Conservation (phyloP, 2,329 filamentous ascomycete species). For the Volutella citrinella region DNA sequence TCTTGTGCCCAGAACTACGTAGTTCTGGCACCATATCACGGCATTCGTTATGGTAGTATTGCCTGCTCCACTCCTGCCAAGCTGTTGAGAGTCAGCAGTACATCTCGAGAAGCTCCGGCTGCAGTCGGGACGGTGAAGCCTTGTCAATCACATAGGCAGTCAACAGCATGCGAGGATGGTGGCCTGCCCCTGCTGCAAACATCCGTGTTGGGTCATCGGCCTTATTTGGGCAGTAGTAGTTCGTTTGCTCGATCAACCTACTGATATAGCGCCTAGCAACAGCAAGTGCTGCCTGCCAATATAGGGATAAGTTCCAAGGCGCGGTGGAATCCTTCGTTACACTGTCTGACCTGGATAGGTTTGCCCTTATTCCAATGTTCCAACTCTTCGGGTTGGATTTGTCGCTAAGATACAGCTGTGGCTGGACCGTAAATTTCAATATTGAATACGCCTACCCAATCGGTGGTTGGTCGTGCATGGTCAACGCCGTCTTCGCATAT, state of each 20-base stretch:
- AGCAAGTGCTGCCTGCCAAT: conserved; percentile 1
- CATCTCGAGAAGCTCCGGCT: conserved; percentile 5
- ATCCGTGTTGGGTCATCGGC: conserved; percentile 1
- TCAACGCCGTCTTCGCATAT: too few species aligned
- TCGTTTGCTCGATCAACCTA: background rate
- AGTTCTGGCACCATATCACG: background rate
- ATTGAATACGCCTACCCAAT: too few species aligned
- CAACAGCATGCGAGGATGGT: conserved; percentile 1
- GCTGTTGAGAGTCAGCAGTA: conserved; percentile 1
- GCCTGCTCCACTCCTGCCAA: conserved; percentile 2
- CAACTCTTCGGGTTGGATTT: too few species aligned
- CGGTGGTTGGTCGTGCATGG: too few species aligned
- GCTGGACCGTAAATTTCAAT: too few species aligned
- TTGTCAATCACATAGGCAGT: conserved; percentile 2
- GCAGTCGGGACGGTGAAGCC: conserved; percentile 1
- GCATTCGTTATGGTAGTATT: conserved; percentile 1
- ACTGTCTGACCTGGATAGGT: too few species aligned
- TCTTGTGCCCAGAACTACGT: background rate
- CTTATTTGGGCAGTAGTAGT: conserved; percentile 1
- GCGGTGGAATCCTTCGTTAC: background rate
- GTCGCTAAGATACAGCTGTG: too few species aligned
- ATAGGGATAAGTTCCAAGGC: background rate
- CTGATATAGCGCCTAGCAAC: conserved; percentile 5
- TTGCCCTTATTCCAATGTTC: too few species aligned
- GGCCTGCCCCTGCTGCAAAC: conserved; percentile 1